Percentiles rank a stretch among this genome's conserved stretches.
These are phyloP conservation scores for Solanum arcanum DNA, from an alignment of 257 asterid species.

Conservation along the genomic window DNA sequence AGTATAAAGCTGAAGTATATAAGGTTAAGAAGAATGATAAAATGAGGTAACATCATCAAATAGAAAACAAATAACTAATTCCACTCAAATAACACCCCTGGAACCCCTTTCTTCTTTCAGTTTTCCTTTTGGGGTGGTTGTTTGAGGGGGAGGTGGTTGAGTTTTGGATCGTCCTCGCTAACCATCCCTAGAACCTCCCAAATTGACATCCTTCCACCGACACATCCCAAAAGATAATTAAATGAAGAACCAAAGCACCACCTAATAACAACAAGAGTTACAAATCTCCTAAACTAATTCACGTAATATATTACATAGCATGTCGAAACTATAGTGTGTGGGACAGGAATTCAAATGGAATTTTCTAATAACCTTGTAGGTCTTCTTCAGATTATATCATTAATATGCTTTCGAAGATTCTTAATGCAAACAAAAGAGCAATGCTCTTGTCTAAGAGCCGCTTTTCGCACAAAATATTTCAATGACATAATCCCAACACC, in stretches of 20 bases:
- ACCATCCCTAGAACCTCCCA: neutral
- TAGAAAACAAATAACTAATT: neutral
- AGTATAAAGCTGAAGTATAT: neutral
- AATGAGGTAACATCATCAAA: neutral
- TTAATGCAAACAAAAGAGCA: neutral
- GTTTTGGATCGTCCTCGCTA: neutral
- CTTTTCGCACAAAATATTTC: neutral
- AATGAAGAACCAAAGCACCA: neutral
- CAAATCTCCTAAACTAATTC: neutral
- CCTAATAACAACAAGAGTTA: neutral
- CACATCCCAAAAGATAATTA: neutral
- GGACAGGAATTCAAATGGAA: neutral
- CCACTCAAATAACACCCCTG: neutral
- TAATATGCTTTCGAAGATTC: neutral
- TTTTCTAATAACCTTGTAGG: neutral
- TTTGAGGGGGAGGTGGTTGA: neutral
- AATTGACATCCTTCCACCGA: neutral
- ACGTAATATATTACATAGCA: neutral
- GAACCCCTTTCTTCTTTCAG: neutral
- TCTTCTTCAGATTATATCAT: neutral
- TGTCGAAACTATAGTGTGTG: neutral
- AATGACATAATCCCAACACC: neutral
- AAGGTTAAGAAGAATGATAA: neutral
- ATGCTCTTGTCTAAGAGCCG: neutral
- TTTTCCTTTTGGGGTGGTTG: neutral